Evolutionary conservation across 345 rosid genomes (phyloP).

Genomic region (Zanthoxylum bungeanum): DNA sequence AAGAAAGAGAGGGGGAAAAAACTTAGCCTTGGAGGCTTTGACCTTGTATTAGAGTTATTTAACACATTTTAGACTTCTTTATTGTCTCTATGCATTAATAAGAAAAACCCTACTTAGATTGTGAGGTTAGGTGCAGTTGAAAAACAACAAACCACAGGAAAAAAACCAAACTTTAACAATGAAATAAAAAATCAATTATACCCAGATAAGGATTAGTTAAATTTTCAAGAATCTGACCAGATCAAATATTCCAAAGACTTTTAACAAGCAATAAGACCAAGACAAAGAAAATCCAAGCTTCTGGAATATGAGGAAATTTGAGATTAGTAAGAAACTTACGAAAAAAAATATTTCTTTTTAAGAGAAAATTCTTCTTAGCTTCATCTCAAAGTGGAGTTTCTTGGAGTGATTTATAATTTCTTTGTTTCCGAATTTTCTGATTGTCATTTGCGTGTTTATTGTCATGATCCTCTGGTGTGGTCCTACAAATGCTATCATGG

Average conservation of each 20-base stretch:
- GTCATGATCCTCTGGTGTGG: conserved; percentile 8
- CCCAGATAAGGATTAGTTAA: conserved; percentile 27
- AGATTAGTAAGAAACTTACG: conserved; percentile 24
- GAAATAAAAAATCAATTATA: conserved; percentile 2
- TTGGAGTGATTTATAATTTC: not conserved
- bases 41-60: conserved; percentile 13
- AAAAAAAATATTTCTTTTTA: not conserved
- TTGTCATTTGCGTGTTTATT: conserved; percentile 13
- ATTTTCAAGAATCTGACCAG: conserved; percentile 19
- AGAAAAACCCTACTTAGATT: conserved; percentile 10
- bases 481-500: not conserved
- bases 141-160: conserved; percentile 24
- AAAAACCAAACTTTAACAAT: conserved; percentile 5
- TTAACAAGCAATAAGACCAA: not conserved
- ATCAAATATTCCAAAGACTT: conserved; percentile 14
- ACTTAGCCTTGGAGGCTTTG: conserved; percentile 24
- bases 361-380: conserved; percentile 24
- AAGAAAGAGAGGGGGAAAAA: conserved; percentile 21
- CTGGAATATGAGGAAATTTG: conserved; percentile 17
- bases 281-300: conserved; percentile 19
- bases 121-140: conserved; percentile 31
- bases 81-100: not conserved
- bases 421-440: not conserved
- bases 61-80: conserved; percentile 6
- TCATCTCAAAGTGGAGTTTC: not conserved